Base-by-base conservation (phyloP, 2,329 filamentous ascomycete genomes). In the Sordariomycetes sp. region DNA sequence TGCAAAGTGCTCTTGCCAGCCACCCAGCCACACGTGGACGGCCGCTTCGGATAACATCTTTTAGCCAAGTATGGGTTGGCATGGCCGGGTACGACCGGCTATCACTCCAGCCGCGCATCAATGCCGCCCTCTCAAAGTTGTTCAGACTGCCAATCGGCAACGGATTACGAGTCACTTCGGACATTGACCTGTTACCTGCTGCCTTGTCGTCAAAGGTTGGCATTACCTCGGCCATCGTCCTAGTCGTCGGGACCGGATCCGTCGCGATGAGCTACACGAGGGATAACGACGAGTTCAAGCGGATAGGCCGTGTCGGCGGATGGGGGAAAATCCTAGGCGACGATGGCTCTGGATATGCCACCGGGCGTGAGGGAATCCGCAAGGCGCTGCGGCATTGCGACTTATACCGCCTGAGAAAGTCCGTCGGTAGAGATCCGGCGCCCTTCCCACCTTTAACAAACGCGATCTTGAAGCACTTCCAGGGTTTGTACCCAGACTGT, bases 281-380 rank as follows among this genome's bases (percentile, higher is more conserved):
- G n/a, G 56, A 62, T 17, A 42, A 53, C 54, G 53, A 55, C 3
- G 55, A 57, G 0, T 65, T 68, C 36, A 50, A 60, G 7, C 66
- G 66, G 1, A 64, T 65, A 1, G 66, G 65, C n/a, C 66, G 73
- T 2, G 65, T 66, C 4, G 73, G 73, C 2, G 74, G 74, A 13
- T 75, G 74, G 73, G 72, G 73, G 2, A 64, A 69, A 57, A 62
- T 74, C 5, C 63, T 76, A 1, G 72, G 73, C 1, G 74, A 76
- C 54, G 71, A 75, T 42, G 73, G 73, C 0, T 68, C 67, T 1
- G 73, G 71, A 2, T 74, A 69, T 60, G 65, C 67, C 1, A 70
- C 75, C 15, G 73, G 73, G 1, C 60, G 68, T 32, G 64, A 67
- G 54, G 71, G 66, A 0, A 62, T 72, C 13, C 66, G 69, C 13